Evolutionary conservation across 1,284 basidiomycete genomes (phyloP).

Genomic region (Spongispora temasekensis): DNA sequence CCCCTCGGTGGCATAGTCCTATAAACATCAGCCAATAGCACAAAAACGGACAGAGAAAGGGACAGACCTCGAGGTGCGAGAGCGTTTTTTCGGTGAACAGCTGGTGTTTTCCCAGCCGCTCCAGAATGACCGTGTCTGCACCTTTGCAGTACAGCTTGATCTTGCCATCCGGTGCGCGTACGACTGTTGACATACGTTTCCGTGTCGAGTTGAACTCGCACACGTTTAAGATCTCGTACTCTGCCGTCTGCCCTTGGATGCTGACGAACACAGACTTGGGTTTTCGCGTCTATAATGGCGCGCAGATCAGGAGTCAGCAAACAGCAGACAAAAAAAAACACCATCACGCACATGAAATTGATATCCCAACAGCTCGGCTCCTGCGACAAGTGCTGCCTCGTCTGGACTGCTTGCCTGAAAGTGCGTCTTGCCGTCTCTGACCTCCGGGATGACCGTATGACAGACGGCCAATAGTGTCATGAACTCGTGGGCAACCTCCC

Average conservation of each 20-base stretch:
- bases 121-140: conserved; percentile 96
- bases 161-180: conserved; percentile 85
- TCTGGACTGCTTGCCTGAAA: conserved; percentile 99
- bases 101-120: conserved; percentile 82
- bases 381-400: conserved; percentile 94
- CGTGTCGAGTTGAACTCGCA: conserved; percentile 99
- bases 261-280: conserved; percentile 94
- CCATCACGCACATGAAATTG: conserved; percentile 76
- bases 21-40: not conserved
- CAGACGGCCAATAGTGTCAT: conserved; percentile 92
- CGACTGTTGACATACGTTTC: conserved; percentile 96
- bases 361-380: conserved; percentile 91
- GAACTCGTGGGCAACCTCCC: conserved; percentile 80
- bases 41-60: not conserved
- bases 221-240: conserved; percentile 94
- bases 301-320: not conserved
- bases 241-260: conserved; percentile 69
- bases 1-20: conserved; percentile 96
- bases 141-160: conserved; percentile 98
- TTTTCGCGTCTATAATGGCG: conserved; percentile 74
- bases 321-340: conserved; percentile 33
- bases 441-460: conserved; percentile 98
- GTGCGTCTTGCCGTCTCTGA: conserved; percentile 79
- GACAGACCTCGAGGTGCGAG: conserved; percentile 80
- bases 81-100: conserved; percentile 86